Evolutionary conservation across 1,284 basidiomycete genomes (phyloP).

Genomic region (Termitomyces sp.): DNA sequence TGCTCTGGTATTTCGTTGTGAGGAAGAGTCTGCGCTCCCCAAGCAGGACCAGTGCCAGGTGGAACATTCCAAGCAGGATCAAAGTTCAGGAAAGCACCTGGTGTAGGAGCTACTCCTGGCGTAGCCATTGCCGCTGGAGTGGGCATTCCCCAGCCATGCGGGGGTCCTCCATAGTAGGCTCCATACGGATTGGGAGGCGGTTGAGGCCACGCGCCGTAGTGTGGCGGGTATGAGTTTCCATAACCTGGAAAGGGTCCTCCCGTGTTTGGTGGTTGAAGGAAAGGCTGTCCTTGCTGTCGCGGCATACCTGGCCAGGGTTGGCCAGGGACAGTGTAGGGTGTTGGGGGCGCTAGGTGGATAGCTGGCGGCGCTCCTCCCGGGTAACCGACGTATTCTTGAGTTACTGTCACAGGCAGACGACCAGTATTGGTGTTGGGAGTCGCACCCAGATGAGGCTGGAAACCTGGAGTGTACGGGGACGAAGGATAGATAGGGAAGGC

Average conservation of each 20-base stretch:
- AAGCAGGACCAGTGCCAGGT: background rate
- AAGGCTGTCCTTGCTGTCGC: background rate
- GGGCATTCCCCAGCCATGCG: constrained; percentile 3
- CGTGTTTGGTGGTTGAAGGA: background rate
- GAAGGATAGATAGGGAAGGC: constrained; percentile 13
- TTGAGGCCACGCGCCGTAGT: background rate
- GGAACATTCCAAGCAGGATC: background rate
- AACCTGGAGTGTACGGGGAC: constrained; percentile 14
- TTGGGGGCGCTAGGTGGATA: background rate
- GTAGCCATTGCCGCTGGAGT: background rate
- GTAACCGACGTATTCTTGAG: background rate
- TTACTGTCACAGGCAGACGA: background rate
- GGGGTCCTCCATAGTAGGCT: background rate
- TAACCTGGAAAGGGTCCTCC: background rate
- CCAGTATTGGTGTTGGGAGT: background rate
- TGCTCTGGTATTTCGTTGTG: constrained; percentile 3
- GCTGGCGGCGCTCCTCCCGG: background rate
- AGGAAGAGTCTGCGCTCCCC: background rate
- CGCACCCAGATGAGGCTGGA: constrained; percentile 4
- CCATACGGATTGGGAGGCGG: background rate
- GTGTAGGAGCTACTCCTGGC: background rate
- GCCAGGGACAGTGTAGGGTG: background rate
- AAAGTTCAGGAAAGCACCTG: background rate
- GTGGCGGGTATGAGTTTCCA: background rate
- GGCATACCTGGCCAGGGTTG: background rate